Base-by-base conservation (phyloP, 2,329 filamentous ascomycete species). In the Capronia americana region DNA sequence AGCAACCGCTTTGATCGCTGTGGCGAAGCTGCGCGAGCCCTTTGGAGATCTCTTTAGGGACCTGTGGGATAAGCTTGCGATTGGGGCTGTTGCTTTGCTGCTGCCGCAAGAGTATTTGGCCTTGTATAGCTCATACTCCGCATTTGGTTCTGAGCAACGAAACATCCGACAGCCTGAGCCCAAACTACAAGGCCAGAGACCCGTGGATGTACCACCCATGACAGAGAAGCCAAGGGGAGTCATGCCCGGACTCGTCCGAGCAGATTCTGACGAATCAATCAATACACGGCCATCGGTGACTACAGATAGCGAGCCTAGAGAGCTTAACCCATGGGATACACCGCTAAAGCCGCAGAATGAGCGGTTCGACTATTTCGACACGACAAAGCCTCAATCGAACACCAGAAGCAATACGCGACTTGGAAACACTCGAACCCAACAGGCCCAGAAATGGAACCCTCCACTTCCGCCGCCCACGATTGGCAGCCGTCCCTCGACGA, bases 21-120 rank as follows among this genome's bases (percentile, higher is more conserved):
- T 70, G 24, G 63, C 65, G 17, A 56, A 67, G 54, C 34, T 65
- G 20, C 61, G 59, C 11, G 66, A 65, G 1, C 44, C 17, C 14
- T 65, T 67, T 46, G 64, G 64, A 11, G 64, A 66, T 4, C 65
- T 61, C 26, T 64, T 66, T 24, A 24, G 59, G 24, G 62, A 68
- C 53, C 61, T 71, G 14, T 72, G 70, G 70, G 70, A 70, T 38
- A 72, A 72, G 46, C 24, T 71, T 23, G 69, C 63, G 4, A 69
- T 72, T 41, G 67, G 64, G 3, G 56, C 56, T 17, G 64, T 70
- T 3, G 67, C 64, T 46, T 51, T 72, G 12, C 58, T 70, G 23
- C 62, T 72, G 34, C 65, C 69, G 17, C 69, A 71, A 32, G 67
- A 70, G 28, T 70, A 67, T 54, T 34, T 70, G 32, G 56, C 63